Conservation (phyloP, 306 rosid species). For the Pachyrhizus erosus region DNA sequence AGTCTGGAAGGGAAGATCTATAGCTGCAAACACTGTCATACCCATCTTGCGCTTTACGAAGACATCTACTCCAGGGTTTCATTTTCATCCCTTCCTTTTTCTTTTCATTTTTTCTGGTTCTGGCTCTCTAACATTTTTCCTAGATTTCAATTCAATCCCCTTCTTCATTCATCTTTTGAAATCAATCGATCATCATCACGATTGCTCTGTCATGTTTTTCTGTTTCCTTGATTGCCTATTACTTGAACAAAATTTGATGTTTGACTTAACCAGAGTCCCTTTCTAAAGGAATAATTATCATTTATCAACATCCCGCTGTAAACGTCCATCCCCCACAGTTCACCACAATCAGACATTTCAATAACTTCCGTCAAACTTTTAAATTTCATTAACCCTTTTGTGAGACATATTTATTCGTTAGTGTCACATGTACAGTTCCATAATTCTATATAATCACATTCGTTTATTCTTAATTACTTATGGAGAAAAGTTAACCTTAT, state of each 20-base stretch:
- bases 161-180: background rate
- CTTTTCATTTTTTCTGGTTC: too few species aligned
- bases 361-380: background rate
- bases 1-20: conserved; percentile 81
- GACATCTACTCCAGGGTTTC: conserved; percentile 77
- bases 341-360: background rate
- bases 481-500: background rate
- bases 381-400: background rate
- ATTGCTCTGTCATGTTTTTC: background rate
- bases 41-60: conserved; percentile 74
- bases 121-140: background rate
- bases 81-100: conserved; percentile 29
- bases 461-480: background rate
- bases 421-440: background rate
- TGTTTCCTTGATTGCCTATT: conserved; percentile 9
- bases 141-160: conserved; percentile 8
- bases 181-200: background rate
- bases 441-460: background rate
- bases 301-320: too few species aligned
- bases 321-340: too few species aligned
- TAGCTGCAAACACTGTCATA: conserved; percentile 81
- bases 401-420: background rate
- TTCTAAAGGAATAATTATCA: too few species aligned
- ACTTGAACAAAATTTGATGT: conserved; percentile 18
- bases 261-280: conserved; percentile 24